Percentiles rank a stretch among this genome's conserved stretches.
Evolutionary conservation across 2,329 filamentous ascomycete species (phyloP).

Genomic region (Fusarium burgessii): DNA sequence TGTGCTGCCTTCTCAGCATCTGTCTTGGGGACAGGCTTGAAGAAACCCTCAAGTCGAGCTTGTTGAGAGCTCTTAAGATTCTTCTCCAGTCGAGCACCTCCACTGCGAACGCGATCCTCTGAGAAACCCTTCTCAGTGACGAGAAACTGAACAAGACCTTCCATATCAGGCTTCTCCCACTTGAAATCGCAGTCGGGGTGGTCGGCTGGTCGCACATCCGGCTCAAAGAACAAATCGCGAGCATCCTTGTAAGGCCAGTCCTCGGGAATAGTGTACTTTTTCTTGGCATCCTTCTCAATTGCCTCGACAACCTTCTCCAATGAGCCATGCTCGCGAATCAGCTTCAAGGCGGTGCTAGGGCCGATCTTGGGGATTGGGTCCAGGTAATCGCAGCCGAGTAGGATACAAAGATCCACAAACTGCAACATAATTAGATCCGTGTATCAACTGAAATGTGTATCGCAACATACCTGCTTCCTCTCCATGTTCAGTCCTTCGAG

Average conservation of each 20-base stretch:
- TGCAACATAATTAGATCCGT: slow-evolving; percentile 52
- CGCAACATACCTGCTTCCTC: slow-evolving; percentile 74
- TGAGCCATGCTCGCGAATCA: slow-evolving; percentile 91
- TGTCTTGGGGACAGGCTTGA: slow-evolving; percentile 91
- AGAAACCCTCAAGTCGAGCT: slow-evolving; percentile 93
- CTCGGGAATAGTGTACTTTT: slow-evolving; percentile 89
- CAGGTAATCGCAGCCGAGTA: slow-evolving; percentile 97
- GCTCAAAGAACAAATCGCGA: slow-evolving; percentile 89
- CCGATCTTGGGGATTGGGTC: slow-evolving; percentile 96
- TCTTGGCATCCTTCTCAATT: slow-evolving; percentile 80
- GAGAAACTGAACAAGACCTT: slow-evolving; percentile 89
- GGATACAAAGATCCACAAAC: slow-evolving; percentile 98
- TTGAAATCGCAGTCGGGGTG: slow-evolving; percentile 95
- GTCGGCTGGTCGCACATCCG: slow-evolving; percentile 86
- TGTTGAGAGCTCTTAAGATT: slow-evolving; percentile 93
- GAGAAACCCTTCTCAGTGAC: slow-evolving; percentile 97
- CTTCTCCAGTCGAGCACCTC: slow-evolving; percentile 84
- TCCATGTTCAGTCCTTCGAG: slow-evolving; percentile 92
- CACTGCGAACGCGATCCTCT: slow-evolving; percentile 89
- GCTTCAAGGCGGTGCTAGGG: slow-evolving; percentile 88
- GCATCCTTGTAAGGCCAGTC: slow-evolving; percentile 97
- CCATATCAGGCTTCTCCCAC: slow-evolving; percentile 93
- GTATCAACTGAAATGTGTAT: background rate
- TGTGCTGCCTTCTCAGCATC: slow-evolving; percentile 84
- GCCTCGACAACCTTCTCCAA: slow-evolving; percentile 88